A percentile compares a stretch with the other conserved stretches of the same genome.
phyloP scores from a whole-genome alignment of 768 basidiomycete genomes.

The Lanmaoa pseudosensibilis region DNA sequence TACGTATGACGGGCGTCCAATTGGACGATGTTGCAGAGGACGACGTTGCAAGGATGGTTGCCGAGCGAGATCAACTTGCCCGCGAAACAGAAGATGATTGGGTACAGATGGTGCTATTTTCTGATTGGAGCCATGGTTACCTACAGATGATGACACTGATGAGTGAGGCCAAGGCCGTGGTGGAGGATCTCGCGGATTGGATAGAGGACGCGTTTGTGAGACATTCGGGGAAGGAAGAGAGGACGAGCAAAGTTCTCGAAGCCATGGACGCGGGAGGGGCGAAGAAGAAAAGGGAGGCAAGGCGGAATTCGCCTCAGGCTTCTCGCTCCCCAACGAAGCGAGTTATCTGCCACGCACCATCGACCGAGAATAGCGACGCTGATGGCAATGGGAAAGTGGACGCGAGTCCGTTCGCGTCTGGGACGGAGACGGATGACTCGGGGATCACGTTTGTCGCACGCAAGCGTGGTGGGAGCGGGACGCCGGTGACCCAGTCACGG shows the following conservation, averaged over 20 bases:
- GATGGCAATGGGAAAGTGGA: conserved; percentile 12
- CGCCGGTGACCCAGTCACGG: conserved; percentile 21
- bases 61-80: conserved; percentile 59
- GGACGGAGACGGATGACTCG: conserved; percentile 68
- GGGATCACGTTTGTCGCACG: conserved; percentile 73
- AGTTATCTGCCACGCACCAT: not conserved
- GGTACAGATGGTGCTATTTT: conserved; percentile 91
- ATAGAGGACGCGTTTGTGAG: conserved; percentile 73
- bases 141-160: conserved; percentile 92
- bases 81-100: conserved; percentile 87
- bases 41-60: conserved; percentile 44
- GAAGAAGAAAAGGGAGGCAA: conserved; percentile 30
- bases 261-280: conserved; percentile 8
- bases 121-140: conserved; percentile 97
- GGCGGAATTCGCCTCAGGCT: conserved; percentile 23
- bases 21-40: conserved; percentile 26
- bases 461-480: conserved; percentile 38
- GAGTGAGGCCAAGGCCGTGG: conserved; percentile 74
- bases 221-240: conserved; percentile 31
- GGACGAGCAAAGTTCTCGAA: conserved; percentile 20
- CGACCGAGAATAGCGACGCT: not conserved
- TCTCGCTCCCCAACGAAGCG: conserved; percentile 27
- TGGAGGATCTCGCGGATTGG: conserved; percentile 88
- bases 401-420: conserved; percentile 40
- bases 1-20: conserved; percentile 58